These are phyloP conservation scores for Miscanthus lutarioriparius DNA, from an alignment of 176 grass and related monocot species.

Conservation along the genomic window DNA sequence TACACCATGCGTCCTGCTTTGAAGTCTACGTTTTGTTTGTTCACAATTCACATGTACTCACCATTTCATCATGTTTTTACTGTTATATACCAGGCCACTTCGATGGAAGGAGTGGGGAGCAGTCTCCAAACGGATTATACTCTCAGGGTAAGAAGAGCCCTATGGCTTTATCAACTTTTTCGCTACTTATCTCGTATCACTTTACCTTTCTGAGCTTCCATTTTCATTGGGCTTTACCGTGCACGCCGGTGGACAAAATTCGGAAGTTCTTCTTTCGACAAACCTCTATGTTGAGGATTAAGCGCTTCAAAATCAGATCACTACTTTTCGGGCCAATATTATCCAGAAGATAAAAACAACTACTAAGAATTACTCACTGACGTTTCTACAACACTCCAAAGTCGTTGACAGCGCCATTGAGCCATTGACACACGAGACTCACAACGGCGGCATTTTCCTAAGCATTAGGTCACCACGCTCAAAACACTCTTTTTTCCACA, in stretches of 20 bases:
- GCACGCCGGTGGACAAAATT: not conserved
- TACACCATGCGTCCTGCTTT: not conserved
- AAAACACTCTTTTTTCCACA: not conserved
- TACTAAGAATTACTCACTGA: not conserved
- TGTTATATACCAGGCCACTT: conserved; percentile 64
- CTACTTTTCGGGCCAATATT: not conserved
- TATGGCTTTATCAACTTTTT: not conserved
- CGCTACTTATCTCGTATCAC: not conserved
- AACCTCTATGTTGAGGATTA: not conserved
- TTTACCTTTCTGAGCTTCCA: not conserved
- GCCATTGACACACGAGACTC: not conserved
- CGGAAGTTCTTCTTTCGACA: not conserved
- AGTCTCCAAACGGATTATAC: conserved; percentile 98
- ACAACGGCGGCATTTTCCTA: not conserved
- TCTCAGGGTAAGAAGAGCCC: conserved; percentile 58
- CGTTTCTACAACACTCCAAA: not conserved
- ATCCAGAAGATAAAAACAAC: not conserved
- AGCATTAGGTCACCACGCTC: not conserved
- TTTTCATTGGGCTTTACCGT: not conserved
- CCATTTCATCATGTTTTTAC: not conserved
- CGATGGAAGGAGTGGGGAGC: conserved; percentile 81
- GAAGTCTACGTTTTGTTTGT: not conserved
- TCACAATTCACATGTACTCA: not conserved
- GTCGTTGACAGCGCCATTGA: not conserved
- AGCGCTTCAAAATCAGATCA: not conserved